Percentiles rank a stretch among this genome's conserved stretches.
phyloP scores from a whole-genome alignment of 148 eudicot genomes.

The Agrostemma githago region DNA sequence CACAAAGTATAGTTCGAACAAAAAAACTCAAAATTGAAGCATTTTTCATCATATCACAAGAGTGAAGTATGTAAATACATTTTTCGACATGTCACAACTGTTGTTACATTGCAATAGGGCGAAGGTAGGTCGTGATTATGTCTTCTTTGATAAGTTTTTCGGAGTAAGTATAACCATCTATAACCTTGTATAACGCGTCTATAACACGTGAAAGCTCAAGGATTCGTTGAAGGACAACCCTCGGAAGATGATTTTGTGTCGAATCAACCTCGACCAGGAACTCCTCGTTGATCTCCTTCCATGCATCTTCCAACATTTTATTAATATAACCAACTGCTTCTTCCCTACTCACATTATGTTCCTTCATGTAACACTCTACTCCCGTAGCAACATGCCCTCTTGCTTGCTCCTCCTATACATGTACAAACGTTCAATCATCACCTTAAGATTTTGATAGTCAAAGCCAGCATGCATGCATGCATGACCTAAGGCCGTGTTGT shows the following conservation, averaged over 20 bases:
- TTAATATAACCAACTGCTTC: slow-evolving; percentile 24
- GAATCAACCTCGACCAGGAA: slow-evolving; percentile 11
- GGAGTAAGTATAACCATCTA: slow-evolving; percentile 30
- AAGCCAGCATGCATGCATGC: no score
- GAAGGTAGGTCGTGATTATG: slow-evolving; percentile 19
- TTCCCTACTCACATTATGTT: slow-evolving; percentile 21
- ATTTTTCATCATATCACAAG: no score
- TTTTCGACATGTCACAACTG: no score
- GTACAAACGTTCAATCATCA: no score
- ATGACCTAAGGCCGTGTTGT: no score
- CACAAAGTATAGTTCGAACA: no score
- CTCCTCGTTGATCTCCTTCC: slow-evolving; percentile 35
- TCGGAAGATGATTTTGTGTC: slow-evolving; percentile 15
- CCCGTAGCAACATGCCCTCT: slow-evolving; percentile 31
- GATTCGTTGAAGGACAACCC: slow-evolving; percentile 18
- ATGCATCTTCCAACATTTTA: slow-evolving; percentile 30
- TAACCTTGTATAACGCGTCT: slow-evolving; percentile 27
- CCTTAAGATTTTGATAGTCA: no score
- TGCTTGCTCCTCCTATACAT: slow-evolving; percentile 28
- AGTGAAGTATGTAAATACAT: no score
- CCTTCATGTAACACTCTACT: slow-evolving; percentile 37
- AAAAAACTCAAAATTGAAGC: no score
- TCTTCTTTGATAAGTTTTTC: slow-evolving; percentile 31
- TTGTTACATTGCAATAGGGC: slow-evolving; percentile 4
- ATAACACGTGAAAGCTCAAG: slow-evolving; percentile 25